These are phyloP conservation scores for Nepenthes mirabilis DNA, from an alignment of 148 eudicot genomes.

Conservation along the genomic window DNA sequence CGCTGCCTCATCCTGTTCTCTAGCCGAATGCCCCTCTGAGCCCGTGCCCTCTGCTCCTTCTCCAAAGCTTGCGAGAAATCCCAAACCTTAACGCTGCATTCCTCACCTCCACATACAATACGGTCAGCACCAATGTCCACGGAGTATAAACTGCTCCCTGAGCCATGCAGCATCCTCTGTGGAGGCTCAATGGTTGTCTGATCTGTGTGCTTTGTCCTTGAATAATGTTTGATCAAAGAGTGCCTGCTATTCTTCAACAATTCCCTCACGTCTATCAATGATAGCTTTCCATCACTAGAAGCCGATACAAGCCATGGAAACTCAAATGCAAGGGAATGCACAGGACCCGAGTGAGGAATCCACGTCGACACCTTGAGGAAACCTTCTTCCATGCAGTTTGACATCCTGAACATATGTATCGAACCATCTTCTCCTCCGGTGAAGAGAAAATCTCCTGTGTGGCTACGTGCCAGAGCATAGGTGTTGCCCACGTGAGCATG, in stretches of 20 bases:
- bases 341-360: conserved; percentile 76
- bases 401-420: conserved; percentile 77
- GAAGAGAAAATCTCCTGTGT: conserved; percentile 80
- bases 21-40: conserved; percentile 46
- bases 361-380: conserved; percentile 54
- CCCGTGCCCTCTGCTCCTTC: conserved; percentile 44
- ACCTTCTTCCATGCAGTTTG: conserved; percentile 14
- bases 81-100: conserved; percentile 75
- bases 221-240: conserved; percentile 19
- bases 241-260: conserved; percentile 40
- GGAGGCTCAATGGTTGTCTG: conserved; percentile 58
- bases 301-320: conserved; percentile 98
- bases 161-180: conserved; percentile 85
- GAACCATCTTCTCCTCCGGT: conserved; percentile 93
- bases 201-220: conserved; percentile 7
- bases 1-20: conserved; percentile 91
- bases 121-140: conserved; percentile 81
- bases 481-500: conserved; percentile 55
- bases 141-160: conserved; percentile 59
- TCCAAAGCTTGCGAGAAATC: conserved; percentile 89
- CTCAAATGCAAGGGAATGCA: conserved; percentile 83
- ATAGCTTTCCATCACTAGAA: conserved; percentile 73
- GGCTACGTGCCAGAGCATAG: conserved; percentile 67
- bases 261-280: conserved; percentile 81
- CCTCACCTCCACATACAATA: conserved; percentile 87